Base-by-base conservation (phyloP, 768 basidiomycete genomes). In the Russula earlei region DNA sequence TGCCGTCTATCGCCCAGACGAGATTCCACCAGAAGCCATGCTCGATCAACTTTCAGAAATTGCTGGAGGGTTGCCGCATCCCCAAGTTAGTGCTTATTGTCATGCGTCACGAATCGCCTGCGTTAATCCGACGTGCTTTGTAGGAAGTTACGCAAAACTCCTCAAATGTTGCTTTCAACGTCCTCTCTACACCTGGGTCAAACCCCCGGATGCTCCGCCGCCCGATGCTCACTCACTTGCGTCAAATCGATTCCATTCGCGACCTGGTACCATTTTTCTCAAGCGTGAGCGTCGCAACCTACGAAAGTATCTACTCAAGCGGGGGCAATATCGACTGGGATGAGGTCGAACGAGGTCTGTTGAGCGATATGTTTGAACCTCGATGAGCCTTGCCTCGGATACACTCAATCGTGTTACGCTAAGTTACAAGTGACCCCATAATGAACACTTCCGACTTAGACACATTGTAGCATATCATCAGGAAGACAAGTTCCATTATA, bases 241-340 rank as follows among this genome's bases (percentile, higher is more conserved):
- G 81, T 47, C 83, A 87, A 60, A 85, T 97, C 54, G 83, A 85
- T 58, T 91, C 89, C 51, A 81, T 96, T 40, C 79, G 83, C 36
- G 89, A 96, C 64, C 73, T 99, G 24, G 77, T 84, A n/a, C 80
- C 85, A 0, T 99, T 99, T 75, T 93, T 98, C 69, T 84, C 91
- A 1, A 79, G 84, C 54, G 84, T 93, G 48, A 95, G 92, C 69
- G 82, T 95, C 49, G 75, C 84, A 5, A 85, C 87, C 10, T 98
- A 92, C 67, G 92, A 98, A 71, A 87, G 86, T 56, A 78, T 95
- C 45, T 99, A 97, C 68, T 80, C 81, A 7, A 85, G 85, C 61
- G 81, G 80, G 14, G 85, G 87, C 0, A 82, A 78, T 54, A 74
- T 98, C 19, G 94, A 98, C 66, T 95, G 91, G 92, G 84, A 83